phyloP scores from a whole-genome alignment of 805 yeast genomes.

The Candida dendrica region DNA sequence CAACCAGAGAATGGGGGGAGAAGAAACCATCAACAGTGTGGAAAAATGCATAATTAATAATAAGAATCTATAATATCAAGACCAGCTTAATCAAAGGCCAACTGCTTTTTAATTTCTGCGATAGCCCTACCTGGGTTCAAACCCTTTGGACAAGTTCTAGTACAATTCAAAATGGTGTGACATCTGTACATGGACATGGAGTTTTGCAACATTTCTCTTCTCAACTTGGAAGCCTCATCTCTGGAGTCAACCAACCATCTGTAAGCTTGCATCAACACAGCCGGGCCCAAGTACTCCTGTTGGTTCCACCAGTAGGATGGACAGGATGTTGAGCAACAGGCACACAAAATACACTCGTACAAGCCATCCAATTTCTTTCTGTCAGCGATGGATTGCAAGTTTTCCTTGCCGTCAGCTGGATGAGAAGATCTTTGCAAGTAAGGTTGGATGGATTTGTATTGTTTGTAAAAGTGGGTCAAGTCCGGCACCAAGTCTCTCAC shows the following conservation, averaged over 20 bases:
- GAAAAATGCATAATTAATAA: not conserved
- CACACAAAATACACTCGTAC: conserved; percentile 96
- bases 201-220: conserved; percentile 90
- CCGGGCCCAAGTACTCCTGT: conserved; percentile 97
- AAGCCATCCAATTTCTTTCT: conserved; percentile 94
- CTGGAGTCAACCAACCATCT: conserved; percentile 98
- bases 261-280: conserved; percentile 97
- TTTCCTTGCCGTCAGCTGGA: conserved; percentile 90
- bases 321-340: conserved; percentile 97
- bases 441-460: conserved; percentile 96
- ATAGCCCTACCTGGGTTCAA: conserved; percentile 96
- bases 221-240: conserved; percentile 77
- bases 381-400: conserved; percentile 84
- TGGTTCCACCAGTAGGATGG: conserved; percentile 99
- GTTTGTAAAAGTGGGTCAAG: conserved; percentile 95
- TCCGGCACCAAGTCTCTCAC: conserved; percentile 97
- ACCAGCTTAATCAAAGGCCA: conserved; percentile 59
- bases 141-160: conserved; percentile 97
- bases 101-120: conserved; percentile 91
- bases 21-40: too few species aligned
- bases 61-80: not conserved
- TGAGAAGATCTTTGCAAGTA: conserved; percentile 72
- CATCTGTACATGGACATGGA: conserved; percentile 97
- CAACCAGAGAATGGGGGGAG: not conserved
- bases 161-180: conserved; percentile 98